These are phyloP conservation scores for Cutaneotrichosporon cutaneum DNA, from an alignment of 1,284 basidiomycete genomes.

Conservation along the genomic window DNA sequence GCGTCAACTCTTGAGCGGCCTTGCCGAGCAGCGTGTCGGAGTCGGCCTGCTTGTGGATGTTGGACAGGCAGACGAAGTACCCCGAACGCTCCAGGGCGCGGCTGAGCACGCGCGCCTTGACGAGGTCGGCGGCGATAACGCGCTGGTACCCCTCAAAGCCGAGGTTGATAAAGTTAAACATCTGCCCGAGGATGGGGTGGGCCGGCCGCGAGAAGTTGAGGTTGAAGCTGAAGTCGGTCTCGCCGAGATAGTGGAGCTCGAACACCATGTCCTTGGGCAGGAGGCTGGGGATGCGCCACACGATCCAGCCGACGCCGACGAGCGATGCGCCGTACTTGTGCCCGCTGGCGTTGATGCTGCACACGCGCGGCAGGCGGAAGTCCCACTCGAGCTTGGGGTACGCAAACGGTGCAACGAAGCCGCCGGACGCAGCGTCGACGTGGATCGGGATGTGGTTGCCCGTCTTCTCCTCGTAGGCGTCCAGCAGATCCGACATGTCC, in stretches of 20 bases:
- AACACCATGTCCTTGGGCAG: slow-evolving; percentile 89
- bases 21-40: slow-evolving; percentile 6
- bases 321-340: slow-evolving; percentile 81
- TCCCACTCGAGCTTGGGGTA: slow-evolving; percentile 77
- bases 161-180: slow-evolving; percentile 85
- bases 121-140: slow-evolving; percentile 68
- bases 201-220: slow-evolving; percentile 84
- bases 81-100: slow-evolving; percentile 79
- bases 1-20: slow-evolving; percentile 16
- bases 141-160: slow-evolving; percentile 74
- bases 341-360: slow-evolving; percentile 64
- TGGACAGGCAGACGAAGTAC: slow-evolving; percentile 62
- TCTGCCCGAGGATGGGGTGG: slow-evolving; percentile 84
- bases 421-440: slow-evolving; percentile 63
- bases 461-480: slow-evolving; percentile 78
- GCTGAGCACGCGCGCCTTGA: slow-evolving; percentile 80
- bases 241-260: slow-evolving; percentile 73
- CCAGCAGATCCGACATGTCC: slow-evolving; percentile 78
- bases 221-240: slow-evolving; percentile 72
- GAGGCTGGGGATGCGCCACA: slow-evolving; percentile 73
- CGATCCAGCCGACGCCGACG: slow-evolving; percentile 65
- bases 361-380: slow-evolving; percentile 80
- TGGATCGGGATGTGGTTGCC: slow-evolving; percentile 82
- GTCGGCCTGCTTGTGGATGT: slow-evolving; percentile 52
- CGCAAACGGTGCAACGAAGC: slow-evolving; percentile 64